Evolutionary conservation across 2,329 filamentous ascomycete genomes (phyloP).

Genomic region (Aspergillus unguis): DNA sequence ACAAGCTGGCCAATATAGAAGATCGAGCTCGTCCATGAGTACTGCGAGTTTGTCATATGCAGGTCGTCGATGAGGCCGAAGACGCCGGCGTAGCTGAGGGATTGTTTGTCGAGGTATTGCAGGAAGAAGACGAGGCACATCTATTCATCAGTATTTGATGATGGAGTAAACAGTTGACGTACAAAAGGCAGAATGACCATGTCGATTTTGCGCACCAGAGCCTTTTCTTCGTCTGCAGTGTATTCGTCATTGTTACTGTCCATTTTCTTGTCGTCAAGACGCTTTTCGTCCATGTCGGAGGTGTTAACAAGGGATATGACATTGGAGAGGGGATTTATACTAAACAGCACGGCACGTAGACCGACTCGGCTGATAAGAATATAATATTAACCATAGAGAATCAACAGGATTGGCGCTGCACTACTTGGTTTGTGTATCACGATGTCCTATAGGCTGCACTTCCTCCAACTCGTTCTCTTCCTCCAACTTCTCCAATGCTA

Average conservation of each 20-base stretch:
- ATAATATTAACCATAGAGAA: too few species aligned
- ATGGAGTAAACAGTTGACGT: neutral
- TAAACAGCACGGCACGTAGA: too few species aligned
- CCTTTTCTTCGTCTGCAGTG: neutral
- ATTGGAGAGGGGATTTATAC: too few species aligned
- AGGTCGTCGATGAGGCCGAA: slow-evolving; percentile 48
- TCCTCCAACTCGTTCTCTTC: too few species aligned
- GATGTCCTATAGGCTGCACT: too few species aligned
- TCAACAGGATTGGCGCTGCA: too few species aligned
- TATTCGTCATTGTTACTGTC: neutral
- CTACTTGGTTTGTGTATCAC: too few species aligned
- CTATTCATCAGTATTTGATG: neutral
- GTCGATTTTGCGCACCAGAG: slow-evolving; percentile 2
- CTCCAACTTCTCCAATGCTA: neutral
- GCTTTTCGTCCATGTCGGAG: too few species aligned
- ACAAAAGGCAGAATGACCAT: slow-evolving; percentile 2
- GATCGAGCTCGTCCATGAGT: slow-evolving; percentile 46
- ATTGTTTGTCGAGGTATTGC: slow-evolving; percentile 46
- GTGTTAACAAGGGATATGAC: too few species aligned
- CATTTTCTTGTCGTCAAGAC: too few species aligned
- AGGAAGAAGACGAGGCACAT: slow-evolving; percentile 46
- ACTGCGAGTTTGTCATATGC: slow-evolving; percentile 44
- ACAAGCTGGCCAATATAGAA: slow-evolving; percentile 44
- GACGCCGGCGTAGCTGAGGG: slow-evolving; percentile 47
- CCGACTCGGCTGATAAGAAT: too few species aligned